phyloP scores from a whole-genome alignment of 2,329 filamentous ascomycete species.

The Lachnellula subtilissima region DNA sequence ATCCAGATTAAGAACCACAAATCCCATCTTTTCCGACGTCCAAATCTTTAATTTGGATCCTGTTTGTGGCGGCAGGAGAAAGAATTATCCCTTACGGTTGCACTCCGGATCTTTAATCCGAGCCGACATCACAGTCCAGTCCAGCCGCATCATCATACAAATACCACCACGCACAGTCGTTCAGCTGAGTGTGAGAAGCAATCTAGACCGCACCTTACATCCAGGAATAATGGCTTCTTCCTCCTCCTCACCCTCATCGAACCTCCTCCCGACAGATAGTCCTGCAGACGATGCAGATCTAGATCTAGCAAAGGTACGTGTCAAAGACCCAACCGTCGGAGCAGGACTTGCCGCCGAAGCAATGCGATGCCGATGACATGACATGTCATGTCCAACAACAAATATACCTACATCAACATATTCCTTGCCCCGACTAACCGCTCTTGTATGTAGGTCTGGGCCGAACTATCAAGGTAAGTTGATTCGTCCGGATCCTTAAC shows the following conservation, averaged over 20 bases:
- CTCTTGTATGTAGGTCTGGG: neutral
- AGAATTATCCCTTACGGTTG: neutral
- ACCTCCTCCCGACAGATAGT: neutral
- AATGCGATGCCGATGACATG: neutral
- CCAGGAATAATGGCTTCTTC: neutral
- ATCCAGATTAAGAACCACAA: neutral
- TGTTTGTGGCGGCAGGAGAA: neutral
- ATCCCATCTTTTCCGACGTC: neutral
- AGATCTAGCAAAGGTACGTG: neutral
- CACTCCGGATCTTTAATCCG: neutral
- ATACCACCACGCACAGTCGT: too few species aligned
- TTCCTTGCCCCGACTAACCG: neutral
- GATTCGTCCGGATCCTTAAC: neutral
- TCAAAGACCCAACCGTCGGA: neutral
- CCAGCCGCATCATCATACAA: too few species aligned
- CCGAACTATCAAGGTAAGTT: conserved; percentile 1
- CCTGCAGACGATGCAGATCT: neutral
- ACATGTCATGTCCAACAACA: neutral
- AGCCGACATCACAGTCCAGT: neutral
- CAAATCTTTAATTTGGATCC: neutral
- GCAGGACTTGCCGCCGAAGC: neutral
- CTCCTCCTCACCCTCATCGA: neutral
- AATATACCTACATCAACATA: neutral
- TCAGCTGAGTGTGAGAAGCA: too few species aligned
- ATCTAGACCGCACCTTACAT: neutral